Evolutionary conservation across 2,329 filamentous ascomycete species (phyloP).

Genomic region (Colletotrichum coccodes): DNA sequence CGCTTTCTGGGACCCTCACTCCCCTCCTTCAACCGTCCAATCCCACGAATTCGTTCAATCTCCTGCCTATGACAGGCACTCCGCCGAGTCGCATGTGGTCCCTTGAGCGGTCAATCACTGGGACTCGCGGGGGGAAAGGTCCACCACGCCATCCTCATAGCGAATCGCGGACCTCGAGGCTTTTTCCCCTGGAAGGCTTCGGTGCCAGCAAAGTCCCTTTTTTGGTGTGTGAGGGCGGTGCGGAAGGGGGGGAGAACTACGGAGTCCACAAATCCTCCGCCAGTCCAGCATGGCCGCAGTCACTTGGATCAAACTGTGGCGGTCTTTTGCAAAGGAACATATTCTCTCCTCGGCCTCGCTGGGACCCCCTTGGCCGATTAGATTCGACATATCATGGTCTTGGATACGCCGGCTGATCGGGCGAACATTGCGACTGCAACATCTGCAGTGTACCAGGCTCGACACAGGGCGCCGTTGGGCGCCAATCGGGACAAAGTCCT

Average conservation of each 20-base stretch:
- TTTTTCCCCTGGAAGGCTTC: constrained; percentile 7
- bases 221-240: background rate
- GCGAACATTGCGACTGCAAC: background rate
- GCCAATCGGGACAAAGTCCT: constrained; percentile 10
- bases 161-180: constrained; percentile 39
- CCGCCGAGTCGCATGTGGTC: constrained; percentile 11
- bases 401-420: constrained; percentile 1
- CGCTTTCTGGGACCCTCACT: background rate
- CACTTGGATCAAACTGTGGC: no score
- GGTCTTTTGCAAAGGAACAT: background rate
- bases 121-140: constrained; percentile 22
- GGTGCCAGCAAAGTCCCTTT: constrained; percentile 12
- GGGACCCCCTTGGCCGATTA: background rate
- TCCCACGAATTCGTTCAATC: constrained; percentile 42
- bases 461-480: background rate
- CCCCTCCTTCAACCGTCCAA: constrained; percentile 37
- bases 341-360: background rate
- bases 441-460: background rate
- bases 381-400: background rate
- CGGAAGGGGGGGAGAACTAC: background rate
- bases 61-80: constrained; percentile 42
- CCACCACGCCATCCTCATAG: constrained; percentile 27
- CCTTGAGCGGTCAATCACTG: constrained; percentile 26
- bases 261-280: background rate
- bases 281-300: background rate